Conservation (phyloP, 2,329 filamentous ascomycete genomes). For the Cytospora piceicola region DNA sequence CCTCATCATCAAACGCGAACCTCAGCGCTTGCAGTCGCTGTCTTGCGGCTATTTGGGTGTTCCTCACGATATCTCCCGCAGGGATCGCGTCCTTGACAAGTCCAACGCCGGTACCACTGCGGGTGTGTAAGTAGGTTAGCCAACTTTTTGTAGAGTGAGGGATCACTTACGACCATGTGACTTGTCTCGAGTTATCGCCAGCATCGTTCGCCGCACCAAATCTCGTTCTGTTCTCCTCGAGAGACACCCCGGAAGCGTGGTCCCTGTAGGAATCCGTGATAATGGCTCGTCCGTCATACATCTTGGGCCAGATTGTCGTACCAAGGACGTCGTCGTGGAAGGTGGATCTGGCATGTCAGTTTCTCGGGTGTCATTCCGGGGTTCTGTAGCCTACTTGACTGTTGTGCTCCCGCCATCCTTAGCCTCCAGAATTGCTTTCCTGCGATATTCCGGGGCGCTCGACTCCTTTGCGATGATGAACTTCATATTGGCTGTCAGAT, state of each 20-base stretch:
- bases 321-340: conserved; percentile 49
- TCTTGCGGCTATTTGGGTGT: conserved; percentile 45
- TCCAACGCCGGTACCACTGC: conserved; percentile 49
- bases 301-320: conserved; percentile 45
- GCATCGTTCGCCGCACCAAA: conserved; percentile 44
- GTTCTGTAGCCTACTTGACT: conserved; percentile 43
- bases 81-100: conserved; percentile 47
- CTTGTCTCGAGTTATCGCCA: conserved; percentile 43
- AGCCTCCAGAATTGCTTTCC: conserved; percentile 46
- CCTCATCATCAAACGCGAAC: conserved; percentile 30
- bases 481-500: conserved; percentile 34
- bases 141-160: no score
- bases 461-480: conserved; percentile 52
- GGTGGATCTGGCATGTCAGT: conserved; percentile 34
- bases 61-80: conserved; percentile 49
- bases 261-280: conserved; percentile 45
- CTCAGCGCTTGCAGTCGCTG: conserved; percentile 40
- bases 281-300: conserved; percentile 51
- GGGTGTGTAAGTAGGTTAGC: not conserved
- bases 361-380: no score
- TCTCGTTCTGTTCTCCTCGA: conserved; percentile 48
- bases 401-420: conserved; percentile 51
- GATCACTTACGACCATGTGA: conserved; percentile 39
- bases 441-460: conserved; percentile 45
- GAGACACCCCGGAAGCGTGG: conserved; percentile 44